Evolutionary conservation across 106 monocot species (phyloP).

Genomic region (Posidonia australis): DNA sequence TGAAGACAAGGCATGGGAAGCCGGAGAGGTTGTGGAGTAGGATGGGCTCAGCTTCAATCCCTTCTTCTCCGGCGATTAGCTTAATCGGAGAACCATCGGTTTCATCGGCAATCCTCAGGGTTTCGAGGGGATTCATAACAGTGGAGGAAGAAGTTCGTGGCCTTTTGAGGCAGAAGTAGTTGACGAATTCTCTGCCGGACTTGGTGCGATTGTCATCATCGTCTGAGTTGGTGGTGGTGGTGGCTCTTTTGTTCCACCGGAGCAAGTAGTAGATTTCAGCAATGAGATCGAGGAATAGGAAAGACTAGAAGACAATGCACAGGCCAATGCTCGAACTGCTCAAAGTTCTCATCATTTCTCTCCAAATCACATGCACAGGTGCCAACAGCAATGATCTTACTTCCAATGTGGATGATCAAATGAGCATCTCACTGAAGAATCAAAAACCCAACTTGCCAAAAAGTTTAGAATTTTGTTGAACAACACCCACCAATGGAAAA

Average conservation of each 20-base stretch:
- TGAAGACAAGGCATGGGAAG: conserved; percentile 73
- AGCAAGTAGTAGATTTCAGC: conserved; percentile 65
- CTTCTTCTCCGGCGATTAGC: conserved; percentile 28
- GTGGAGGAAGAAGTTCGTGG: conserved; percentile 32
- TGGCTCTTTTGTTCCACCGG: conserved; percentile 52
- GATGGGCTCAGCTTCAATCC: conserved; percentile 73
- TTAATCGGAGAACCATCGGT: conserved; percentile 22
- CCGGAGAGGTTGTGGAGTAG: conserved; percentile 58
- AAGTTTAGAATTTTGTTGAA: neutral
- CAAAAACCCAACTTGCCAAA: neutral
- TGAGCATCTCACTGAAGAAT: no score
- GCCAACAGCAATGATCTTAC: no score
- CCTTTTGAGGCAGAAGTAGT: conserved; percentile 41
- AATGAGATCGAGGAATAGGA: conserved; percentile 16
- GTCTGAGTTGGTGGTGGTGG: conserved; percentile 11
- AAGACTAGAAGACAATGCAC: conserved; percentile 17
- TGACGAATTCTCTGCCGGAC: no score
- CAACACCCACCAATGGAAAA: neutral
- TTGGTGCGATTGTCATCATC: conserved; percentile 8
- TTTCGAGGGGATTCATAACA: conserved; percentile 26
- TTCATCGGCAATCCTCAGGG: conserved; percentile 7
- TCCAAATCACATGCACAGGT: neutral
- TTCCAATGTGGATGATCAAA: no score
- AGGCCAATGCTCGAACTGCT: conserved; percentile 18
- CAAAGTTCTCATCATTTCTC: conserved; percentile 16